These are phyloP conservation scores for Trematosphaeria pertusa DNA, from an alignment of 2,329 filamentous ascomycete genomes.

Conservation along the genomic window DNA sequence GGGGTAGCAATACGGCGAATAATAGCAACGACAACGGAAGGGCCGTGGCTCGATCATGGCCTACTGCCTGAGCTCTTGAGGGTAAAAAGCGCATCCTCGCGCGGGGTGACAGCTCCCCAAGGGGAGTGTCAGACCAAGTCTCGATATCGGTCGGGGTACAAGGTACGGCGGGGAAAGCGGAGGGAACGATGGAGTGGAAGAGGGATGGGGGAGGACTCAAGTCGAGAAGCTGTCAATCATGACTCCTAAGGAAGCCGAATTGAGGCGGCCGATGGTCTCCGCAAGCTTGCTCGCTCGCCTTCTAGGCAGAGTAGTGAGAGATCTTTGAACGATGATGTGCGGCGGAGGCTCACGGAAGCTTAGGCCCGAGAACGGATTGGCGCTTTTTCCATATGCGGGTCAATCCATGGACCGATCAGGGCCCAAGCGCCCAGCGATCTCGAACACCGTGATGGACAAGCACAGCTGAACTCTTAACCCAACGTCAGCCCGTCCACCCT, in stretches of 20 bases:
- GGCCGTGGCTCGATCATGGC: neutral
- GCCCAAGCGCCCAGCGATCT: too few species aligned
- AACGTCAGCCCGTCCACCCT: too few species aligned
- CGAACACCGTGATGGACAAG: too few species aligned
- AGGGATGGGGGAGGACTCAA: neutral
- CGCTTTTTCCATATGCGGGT: too few species aligned
- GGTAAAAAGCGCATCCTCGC: conserved; percentile 4
- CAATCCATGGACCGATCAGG: too few species aligned
- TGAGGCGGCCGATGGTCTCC: conserved; percentile 9
- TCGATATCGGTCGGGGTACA: neutral
- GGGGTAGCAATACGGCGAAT: conserved; percentile 5
- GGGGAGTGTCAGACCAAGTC: neutral
- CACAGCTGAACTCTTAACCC: too few species aligned
- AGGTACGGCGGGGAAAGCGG: neutral
- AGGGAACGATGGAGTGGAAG: neutral
- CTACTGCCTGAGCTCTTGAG: neutral
- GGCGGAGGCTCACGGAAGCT: conserved; percentile 12
- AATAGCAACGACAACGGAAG: conserved; percentile 5
- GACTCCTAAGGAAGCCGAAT: conserved; percentile 1
- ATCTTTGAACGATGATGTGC: neutral
- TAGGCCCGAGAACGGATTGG: too few species aligned
- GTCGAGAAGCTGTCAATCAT: neutral
- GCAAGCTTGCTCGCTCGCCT: neutral
- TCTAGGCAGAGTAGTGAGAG: neutral
- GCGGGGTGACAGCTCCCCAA: neutral